Evolutionary conservation across 768 basidiomycete species (phyloP).

Genomic region (Boletus rufocinnamomeus): DNA sequence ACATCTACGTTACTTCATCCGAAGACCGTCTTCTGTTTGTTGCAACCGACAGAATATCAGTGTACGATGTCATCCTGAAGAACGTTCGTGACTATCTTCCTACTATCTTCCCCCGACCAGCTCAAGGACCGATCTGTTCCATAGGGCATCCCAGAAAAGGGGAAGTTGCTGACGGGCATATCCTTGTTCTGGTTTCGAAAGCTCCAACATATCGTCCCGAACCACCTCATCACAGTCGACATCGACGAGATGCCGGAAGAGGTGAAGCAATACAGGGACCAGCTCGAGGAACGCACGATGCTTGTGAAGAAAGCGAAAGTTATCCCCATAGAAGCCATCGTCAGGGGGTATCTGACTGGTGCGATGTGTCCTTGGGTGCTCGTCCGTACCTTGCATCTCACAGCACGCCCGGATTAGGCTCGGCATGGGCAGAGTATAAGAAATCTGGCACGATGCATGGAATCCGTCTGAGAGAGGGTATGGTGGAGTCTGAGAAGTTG

Average conservation of each 20-base stretch:
- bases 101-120: neutral
- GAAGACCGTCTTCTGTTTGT: slow-evolving; percentile 83
- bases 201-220: slow-evolving; percentile 76
- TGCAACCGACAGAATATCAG: slow-evolving; percentile 93
- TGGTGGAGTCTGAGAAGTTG: slow-evolving; percentile 80
- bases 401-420: slow-evolving; percentile 55
- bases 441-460: slow-evolving; percentile 86
- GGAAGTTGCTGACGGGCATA: slow-evolving; percentile 83
- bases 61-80: slow-evolving; percentile 92
- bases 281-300: slow-evolving; percentile 86
- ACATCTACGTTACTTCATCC: slow-evolving; percentile 81
- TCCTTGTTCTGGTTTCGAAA: slow-evolving; percentile 96
- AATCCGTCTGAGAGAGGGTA: slow-evolving; percentile 73
- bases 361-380: slow-evolving; percentile 18
- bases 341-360: slow-evolving; percentile 97
- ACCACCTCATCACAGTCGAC: slow-evolving; percentile 82
- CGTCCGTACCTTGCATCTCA: slow-evolving; percentile 10
- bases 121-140: slow-evolving; percentile 1
- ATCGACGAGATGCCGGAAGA: slow-evolving; percentile 83
- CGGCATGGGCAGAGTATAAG: slow-evolving; percentile 95
- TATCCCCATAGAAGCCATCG: slow-evolving; percentile 92
- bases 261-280: slow-evolving; percentile 69
- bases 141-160: slow-evolving; percentile 94
- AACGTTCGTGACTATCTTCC: slow-evolving; percentile 61
- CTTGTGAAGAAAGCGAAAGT: slow-evolving; percentile 89